Evolutionary conservation across 2,329 filamentous ascomycete species (phyloP), one percentile per base, ranked within the genome.

Genomic region (Bimuria novae-zelandiae): DNA sequence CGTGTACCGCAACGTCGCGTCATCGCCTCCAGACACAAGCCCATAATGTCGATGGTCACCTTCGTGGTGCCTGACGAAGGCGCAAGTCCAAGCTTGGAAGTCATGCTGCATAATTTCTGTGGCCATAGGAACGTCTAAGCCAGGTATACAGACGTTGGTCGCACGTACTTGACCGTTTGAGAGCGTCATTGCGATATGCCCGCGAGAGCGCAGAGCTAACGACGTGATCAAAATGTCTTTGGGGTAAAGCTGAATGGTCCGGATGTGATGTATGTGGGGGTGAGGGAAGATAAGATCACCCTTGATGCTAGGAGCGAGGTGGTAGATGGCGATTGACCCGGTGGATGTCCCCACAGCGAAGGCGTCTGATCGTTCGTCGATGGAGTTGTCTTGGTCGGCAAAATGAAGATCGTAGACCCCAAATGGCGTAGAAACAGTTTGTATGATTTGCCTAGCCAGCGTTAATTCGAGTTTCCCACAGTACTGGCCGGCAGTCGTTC

Each of bases 371-470:
- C 33, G 1, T n/a, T 21, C 30, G 4, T 37, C 22, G 16, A 23
- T 10, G 14, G 39, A 16, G 7, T n/a, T 36, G 14, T 19, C 4
- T 70, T 46, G 67, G 1, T 83, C 84, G 55, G 87, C 84, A 71
- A 97, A 97, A 62, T 92, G 90, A 25, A 97, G 78, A 69, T 97
- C 92, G 48, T 97, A 82, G 23, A 97, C 82, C 5, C 90, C 92
- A 47, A 86, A 90, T 3, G 85, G 82, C 19, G 89, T 85, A 4
- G 77, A 65, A 4, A 87, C 58, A 1, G 82, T 87, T 66, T 90
- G 84, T 4, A 87, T 65, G 51, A 81, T 62, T 17, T 65, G 49
- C 51, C 64, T 67, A 7, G 12, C 30, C 4, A 25, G 42, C 7
- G 47, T 58, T 19, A 52, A 42, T 14, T 29, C 27, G 19, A n/a